Evolutionary conservation across 2,329 filamentous ascomycete species (phyloP).

Genomic region (Exophiala calicioides): DNA sequence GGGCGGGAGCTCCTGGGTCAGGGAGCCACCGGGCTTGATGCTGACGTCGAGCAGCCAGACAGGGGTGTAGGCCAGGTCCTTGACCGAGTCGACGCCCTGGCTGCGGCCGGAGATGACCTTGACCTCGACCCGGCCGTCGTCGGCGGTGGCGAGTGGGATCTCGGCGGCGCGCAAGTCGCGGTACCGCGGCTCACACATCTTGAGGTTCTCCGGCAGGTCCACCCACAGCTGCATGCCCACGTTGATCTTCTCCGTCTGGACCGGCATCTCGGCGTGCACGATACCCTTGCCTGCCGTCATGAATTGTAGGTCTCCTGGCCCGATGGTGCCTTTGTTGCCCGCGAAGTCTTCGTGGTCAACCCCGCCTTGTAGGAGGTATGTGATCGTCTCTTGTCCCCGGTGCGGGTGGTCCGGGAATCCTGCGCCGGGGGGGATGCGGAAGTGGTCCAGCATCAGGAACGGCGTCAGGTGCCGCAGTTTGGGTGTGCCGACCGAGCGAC

Average conservation of each 20-base stretch:
- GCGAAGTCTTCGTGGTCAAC: slow-evolving; percentile 93
- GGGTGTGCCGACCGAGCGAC: slow-evolving; percentile 82
- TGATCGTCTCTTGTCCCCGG: slow-evolving; percentile 85
- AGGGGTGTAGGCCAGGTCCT: slow-evolving; percentile 91
- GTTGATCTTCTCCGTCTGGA: slow-evolving; percentile 76
- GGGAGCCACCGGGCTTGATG: slow-evolving; percentile 73
- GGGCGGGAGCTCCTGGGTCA: slow-evolving; percentile 72
- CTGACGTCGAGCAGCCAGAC: slow-evolving; percentile 92
- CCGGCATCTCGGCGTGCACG: slow-evolving; percentile 94
- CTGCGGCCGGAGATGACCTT: slow-evolving; percentile 89
- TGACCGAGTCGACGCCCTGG: slow-evolving; percentile 80
- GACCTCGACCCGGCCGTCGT: slow-evolving; percentile 72
- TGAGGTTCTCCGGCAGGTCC: slow-evolving; percentile 78
- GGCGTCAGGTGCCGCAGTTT: slow-evolving; percentile 83
- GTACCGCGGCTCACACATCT: slow-evolving; percentile 88
- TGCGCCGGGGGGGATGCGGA: slow-evolving; percentile 74
- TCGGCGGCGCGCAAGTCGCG: slow-evolving; percentile 77
- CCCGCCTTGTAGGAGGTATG: slow-evolving; percentile 81
- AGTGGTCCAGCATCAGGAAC: slow-evolving; percentile 96
- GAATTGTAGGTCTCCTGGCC: slow-evolving; percentile 89
- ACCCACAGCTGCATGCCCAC: slow-evolving; percentile 95
- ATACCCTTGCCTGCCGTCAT: slow-evolving; percentile 94
- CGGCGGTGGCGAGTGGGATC: slow-evolving; percentile 72
- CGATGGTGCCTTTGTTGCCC: slow-evolving; percentile 79
- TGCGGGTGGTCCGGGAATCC: slow-evolving; percentile 88